Evolutionary conservation across 768 basidiomycete genomes (phyloP), one percentile per base, ranked within the genome.

Genomic region (Arthromyces matolae): DNA sequence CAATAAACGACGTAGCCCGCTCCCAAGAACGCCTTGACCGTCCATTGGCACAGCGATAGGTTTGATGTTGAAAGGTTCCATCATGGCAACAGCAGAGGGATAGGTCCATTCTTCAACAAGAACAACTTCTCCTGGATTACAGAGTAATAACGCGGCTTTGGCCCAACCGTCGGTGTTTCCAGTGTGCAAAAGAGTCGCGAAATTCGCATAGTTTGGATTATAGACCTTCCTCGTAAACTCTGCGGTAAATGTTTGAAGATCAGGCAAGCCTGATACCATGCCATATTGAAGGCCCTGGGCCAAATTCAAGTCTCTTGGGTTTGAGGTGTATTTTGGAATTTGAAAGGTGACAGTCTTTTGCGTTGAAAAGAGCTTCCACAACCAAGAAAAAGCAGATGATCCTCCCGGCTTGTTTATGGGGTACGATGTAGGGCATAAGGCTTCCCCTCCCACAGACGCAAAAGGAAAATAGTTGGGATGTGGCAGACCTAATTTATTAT

Each of bases 141-240:
- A 80, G 8, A 94, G 66, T 16, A 84, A 80, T 19, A 62, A 61
- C 6, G 80, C 71, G 19, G 75, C 69, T 55, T 85, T 83, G 50
- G 60, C 57, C 84, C 86, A 71, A 6, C 78, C 85, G 58, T 86
- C 87, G 0, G 86, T 90, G 59, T 86, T 89, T 12, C 87, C 87
- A 14, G 73, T 72, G 47, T 84, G 76, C 0, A 81, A 57, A 20
- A 89, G 60, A 1, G 74, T 77, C 3, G 71, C 64, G 60, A 71
- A 88, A 60, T 90, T 76, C 7, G 66, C 60, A 63, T 86, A 88
- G 3, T 66, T 83, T 1, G 85, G 83, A 42, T 70, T 75, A 61
- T 74, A 80, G 2, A 83, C 68, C 45, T 64, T 77, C 28, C 54
- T 55, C 8, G 77, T 72, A 56, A 88, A 84, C 38, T 84, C 78